Conservation (phyloP, 2,329 filamentous ascomycete genomes). For the Diaporthe humulicola region DNA sequence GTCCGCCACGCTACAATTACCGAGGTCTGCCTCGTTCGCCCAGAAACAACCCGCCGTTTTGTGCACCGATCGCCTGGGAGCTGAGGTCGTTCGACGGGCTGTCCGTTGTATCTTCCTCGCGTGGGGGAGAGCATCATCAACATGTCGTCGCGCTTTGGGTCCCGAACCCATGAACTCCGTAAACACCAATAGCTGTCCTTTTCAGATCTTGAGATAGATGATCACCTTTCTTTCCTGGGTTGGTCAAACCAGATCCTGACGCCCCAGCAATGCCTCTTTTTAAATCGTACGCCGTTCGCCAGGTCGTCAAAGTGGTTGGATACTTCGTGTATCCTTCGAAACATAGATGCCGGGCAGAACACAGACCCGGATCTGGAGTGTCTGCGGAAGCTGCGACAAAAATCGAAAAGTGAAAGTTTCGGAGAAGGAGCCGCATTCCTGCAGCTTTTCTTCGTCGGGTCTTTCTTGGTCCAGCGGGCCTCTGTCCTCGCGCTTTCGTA, state of each 20-base stretch:
- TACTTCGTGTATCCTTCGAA: slow-evolving; percentile 31
- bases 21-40: slow-evolving; percentile 10
- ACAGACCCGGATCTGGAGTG: background rate
- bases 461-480: slow-evolving; percentile 13
- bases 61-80: slow-evolving; percentile 5
- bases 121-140: slow-evolving; percentile 20
- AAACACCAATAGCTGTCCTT: slow-evolving; percentile 36
- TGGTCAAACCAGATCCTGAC: slow-evolving; percentile 38
- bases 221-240: slow-evolving; percentile 34
- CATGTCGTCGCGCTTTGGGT: slow-evolving; percentile 23
- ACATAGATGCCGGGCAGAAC: slow-evolving; percentile 25
- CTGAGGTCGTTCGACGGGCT: slow-evolving; percentile 9
- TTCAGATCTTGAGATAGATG: slow-evolving; percentile 38
- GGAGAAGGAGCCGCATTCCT: slow-evolving; percentile 13
- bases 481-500: slow-evolving; percentile 1
- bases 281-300: slow-evolving; percentile 39
- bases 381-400: slow-evolving; percentile 20
- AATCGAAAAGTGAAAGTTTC: slow-evolving; percentile 3
- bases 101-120: background rate
- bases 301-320: slow-evolving; percentile 35
- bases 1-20: slow-evolving; percentile 26
- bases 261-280: slow-evolving; percentile 38
- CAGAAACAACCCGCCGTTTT: background rate
- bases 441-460: slow-evolving; percentile 18
- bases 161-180: slow-evolving; percentile 35